Evolutionary conservation across 139 green algal species (phyloP).

Genomic region (Mesotaenium endlicherianum): DNA sequence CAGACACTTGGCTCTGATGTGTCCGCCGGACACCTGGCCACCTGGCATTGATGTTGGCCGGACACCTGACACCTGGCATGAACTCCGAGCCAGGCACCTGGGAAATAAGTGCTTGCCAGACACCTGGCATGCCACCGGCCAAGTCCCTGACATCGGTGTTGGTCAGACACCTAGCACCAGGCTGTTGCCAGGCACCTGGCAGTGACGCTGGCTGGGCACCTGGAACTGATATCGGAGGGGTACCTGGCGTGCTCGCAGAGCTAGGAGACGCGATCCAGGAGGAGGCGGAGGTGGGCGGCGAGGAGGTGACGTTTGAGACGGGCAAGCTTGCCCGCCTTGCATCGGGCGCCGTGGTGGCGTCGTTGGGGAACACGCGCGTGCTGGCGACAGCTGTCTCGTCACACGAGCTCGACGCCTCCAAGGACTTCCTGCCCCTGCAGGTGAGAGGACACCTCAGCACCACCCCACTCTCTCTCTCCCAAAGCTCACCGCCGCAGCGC

Average conservation of each 20-base stretch:
- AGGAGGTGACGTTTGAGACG: constrained; percentile 62
- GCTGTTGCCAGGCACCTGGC: background rate
- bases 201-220: background rate
- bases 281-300: background rate
- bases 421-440: constrained; percentile 49
- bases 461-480: background rate
- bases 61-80: too few species aligned
- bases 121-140: background rate
- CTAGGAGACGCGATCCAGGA: background rate
- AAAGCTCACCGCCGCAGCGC: too few species aligned
- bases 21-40: too few species aligned
- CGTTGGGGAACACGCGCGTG: constrained; percentile 61
- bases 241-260: background rate
- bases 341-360: constrained; percentile 61
- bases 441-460: background rate
- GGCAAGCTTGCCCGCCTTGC: constrained; percentile 68
- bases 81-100: too few species aligned
- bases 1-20: too few species aligned
- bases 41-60: too few species aligned
- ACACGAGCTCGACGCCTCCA: background rate
- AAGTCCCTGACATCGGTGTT: background rate
- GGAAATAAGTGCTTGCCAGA: background rate
- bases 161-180: background rate
- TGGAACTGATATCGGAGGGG: background rate
- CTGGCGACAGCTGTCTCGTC: constrained; percentile 60